phyloP scores from a whole-genome alignment of 2,329 filamentous ascomycete genomes.

The Fusarium sp. region DNA sequence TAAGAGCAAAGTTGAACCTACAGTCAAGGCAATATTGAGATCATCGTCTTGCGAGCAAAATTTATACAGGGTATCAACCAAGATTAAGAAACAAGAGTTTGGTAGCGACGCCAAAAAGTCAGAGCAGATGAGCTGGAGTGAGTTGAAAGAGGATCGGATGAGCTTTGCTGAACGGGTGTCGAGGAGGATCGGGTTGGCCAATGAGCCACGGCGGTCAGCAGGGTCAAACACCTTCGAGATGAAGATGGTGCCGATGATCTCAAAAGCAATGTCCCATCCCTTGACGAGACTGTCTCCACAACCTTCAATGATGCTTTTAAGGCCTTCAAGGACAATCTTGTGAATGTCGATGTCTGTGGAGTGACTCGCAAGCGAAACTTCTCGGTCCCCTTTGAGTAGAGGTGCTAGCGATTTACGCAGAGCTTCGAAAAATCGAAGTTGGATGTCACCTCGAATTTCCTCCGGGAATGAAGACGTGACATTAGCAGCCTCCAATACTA shows the following conservation, averaged over 20 bases:
- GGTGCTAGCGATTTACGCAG: constrained; percentile 71
- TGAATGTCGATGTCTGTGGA: constrained; percentile 85
- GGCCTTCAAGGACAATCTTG: constrained; percentile 82
- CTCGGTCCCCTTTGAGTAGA: constrained; percentile 69
- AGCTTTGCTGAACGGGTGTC: constrained; percentile 79
- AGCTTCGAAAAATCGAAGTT: constrained; percentile 79
- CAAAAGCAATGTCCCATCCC: constrained; percentile 90
- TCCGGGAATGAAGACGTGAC: constrained; percentile 68
- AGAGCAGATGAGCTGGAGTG: constrained; percentile 92
- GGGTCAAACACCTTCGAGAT: constrained; percentile 58
- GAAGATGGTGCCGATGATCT: constrained; percentile 89
- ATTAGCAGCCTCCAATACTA: constrained; percentile 72
- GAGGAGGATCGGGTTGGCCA: constrained; percentile 55
- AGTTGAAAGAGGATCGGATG: constrained; percentile 89
- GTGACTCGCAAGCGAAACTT: constrained; percentile 70
- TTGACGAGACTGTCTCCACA: constrained; percentile 87
- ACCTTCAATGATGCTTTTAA: constrained; percentile 88
- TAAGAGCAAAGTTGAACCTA: constrained; percentile 57
- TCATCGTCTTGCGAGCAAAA: constrained; percentile 94
- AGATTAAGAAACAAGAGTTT: constrained; percentile 79
- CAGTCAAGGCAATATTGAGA: constrained; percentile 93
- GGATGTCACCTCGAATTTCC: constrained; percentile 72
- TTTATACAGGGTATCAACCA: constrained; percentile 89
- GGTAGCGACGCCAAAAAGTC: constrained; percentile 87
- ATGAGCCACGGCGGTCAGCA: constrained; percentile 53